These are phyloP conservation scores for Puccinia horiana DNA, from an alignment of 1,284 basidiomycete species.

Conservation along the genomic window DNA sequence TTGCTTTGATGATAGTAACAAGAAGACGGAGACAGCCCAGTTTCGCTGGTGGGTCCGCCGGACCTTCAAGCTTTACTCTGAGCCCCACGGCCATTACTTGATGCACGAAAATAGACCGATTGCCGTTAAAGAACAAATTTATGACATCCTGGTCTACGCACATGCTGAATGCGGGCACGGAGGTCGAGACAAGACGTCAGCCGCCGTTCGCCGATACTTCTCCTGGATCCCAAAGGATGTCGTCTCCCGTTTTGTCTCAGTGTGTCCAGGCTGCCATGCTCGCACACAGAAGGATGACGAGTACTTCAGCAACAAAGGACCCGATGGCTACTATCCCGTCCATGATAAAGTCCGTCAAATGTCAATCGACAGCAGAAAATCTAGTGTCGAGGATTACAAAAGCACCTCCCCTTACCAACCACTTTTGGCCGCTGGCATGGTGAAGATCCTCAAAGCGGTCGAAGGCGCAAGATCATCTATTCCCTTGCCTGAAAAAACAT, in stretches of 20 bases:
- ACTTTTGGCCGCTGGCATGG: constrained; percentile 43
- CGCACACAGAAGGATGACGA: constrained; percentile 48
- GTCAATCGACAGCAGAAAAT: constrained; percentile 31
- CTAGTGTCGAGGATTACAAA: constrained; percentile 14
- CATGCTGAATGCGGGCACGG: constrained; percentile 70
- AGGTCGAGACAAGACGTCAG: constrained; percentile 71
- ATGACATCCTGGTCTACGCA: constrained; percentile 71
- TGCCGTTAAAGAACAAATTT: constrained; percentile 72
- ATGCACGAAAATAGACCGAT: constrained; percentile 70
- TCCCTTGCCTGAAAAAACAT: not conserved
- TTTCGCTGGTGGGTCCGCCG: constrained; percentile 72
- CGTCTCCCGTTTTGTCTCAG: constrained; percentile 71
- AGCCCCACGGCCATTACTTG: constrained; percentile 61
- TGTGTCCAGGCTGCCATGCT: constrained; percentile 69
- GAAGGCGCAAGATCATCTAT: not conserved
- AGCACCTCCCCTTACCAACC: constrained; percentile 42
- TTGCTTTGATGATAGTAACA: constrained; percentile 55
- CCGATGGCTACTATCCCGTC: constrained; percentile 49
- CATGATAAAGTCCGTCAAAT: constrained; percentile 43
- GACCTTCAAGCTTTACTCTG: constrained; percentile 44
- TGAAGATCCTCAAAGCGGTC: constrained; percentile 39
- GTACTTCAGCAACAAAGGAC: constrained; percentile 41
- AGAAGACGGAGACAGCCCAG: constrained; percentile 64
- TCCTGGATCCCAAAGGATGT: constrained; percentile 79
- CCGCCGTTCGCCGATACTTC: constrained; percentile 63